Evolutionary conservation across 164 flowering plant genomes (phyloP), one percentile per base, ranked within the genome.

Genomic region (Berberis vulgaris): DNA sequence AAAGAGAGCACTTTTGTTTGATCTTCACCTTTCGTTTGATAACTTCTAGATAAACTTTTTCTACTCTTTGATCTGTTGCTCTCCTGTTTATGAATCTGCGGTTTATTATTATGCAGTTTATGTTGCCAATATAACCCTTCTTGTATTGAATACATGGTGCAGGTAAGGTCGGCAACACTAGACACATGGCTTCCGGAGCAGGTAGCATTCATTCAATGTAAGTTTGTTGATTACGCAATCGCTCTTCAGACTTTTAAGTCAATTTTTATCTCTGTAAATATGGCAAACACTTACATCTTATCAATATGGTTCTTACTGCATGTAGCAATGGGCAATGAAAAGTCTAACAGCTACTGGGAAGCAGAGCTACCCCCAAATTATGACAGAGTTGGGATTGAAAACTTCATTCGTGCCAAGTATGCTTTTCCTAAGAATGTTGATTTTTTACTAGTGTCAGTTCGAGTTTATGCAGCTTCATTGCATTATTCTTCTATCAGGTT

Each of bases 111-210:
- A n/a, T 5, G 9, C 54, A 5, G 57, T 56, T 40, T 2, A 1
- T 2, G 3, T 62, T 5, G 41, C 39, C 56, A 41, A 26, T 43
- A 49, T 52, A 12, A 7, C n/a, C 54, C n/a, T 10, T 62, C 62
- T 65, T 53, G 45, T 60, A 41, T 54, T 45, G 11, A 8, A 40
- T 57, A 60, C 39, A 54, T 68, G 39, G 45, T 75, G 67, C 83
- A 91, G 97, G 97, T 91, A 59, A 78, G 97, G 59, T 91, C 97
- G 72, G 97, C 97, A 41, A 86, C 97, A 2, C 75, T 91, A 63
- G 97, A 91, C 70, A 91, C 97, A 67, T 91, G 97, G 97, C 97
- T 91, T 65, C 97, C 97, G 2, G 97, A 91, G 74, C 97, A 91
- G 82, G 93, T 91, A 79, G 89, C 93, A n/a, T 91, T 86, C 71